phyloP scores from a whole-genome alignment of 306 rosid genomes.

The Dryas drummondii region DNA sequence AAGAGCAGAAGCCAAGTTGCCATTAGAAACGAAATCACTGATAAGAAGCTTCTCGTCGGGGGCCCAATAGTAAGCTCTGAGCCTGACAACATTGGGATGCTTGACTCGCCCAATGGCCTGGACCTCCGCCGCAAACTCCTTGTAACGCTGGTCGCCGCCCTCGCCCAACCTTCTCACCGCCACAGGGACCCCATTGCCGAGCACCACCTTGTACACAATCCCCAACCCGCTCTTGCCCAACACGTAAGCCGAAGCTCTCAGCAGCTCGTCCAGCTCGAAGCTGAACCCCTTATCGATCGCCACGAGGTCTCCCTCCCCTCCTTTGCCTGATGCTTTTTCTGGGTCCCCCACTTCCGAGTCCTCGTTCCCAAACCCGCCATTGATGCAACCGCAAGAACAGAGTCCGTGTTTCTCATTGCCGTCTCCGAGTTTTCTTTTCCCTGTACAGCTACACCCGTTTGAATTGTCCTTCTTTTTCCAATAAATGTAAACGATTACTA shows the following conservation, averaged over 20 bases:
- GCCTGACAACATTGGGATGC: constrained; percentile 78
- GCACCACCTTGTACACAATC: constrained; percentile 94
- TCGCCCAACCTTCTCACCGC: constrained; percentile 96
- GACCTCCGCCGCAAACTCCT: constrained; percentile 85
- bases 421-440: constrained; percentile 19
- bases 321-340: constrained; percentile 41
- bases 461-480: constrained; percentile 75
- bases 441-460: constrained; percentile 78
- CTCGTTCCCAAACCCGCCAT: constrained; percentile 52
- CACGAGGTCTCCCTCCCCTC: constrained; percentile 74
- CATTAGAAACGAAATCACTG: constrained; percentile 88
- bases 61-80: constrained; percentile 97
- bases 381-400: constrained; percentile 50
- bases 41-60: constrained; percentile 94
- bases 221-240: constrained; percentile 96
- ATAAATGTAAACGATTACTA: constrained; percentile 65
- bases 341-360: constrained; percentile 71
- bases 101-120: constrained; percentile 89
- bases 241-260: constrained; percentile 93
- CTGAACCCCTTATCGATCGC: constrained; percentile 85
- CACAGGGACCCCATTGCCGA: constrained; percentile 92
- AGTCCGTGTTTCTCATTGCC: constrained; percentile 35
- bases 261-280: constrained; percentile 89
- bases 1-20: constrained; percentile 75
- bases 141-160: constrained; percentile 93